phyloP scores from a whole-genome alignment of 495 filamentous ascomycete genomes.

The Penicillium lividum region DNA sequence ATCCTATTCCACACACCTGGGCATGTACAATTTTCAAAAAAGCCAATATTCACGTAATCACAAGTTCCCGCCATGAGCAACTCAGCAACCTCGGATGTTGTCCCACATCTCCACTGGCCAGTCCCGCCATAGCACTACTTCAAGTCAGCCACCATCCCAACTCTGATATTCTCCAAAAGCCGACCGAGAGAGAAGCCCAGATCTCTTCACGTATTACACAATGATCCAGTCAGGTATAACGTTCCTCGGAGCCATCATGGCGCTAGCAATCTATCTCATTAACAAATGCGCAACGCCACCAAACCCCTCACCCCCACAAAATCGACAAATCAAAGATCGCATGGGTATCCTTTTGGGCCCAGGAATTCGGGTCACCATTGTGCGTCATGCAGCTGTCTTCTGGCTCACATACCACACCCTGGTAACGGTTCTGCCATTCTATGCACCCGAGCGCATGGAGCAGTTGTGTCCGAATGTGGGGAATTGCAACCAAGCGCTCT shows the following conservation, averaged over 20 bases:
- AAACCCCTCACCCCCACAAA: slow-evolving; percentile 16
- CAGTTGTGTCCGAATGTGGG: neutral
- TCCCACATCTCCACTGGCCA: neutral
- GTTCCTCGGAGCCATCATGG: slow-evolving; percentile 15
- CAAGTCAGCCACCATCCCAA: neutral
- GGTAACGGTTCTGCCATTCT: neutral
- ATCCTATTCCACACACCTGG: no score
- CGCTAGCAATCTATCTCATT: slow-evolving; percentile 17
- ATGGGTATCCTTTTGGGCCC: slow-evolving; percentile 12
- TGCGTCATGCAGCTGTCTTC: neutral
- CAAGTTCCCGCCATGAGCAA: neutral
- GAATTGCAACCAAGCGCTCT: neutral
- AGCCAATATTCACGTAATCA: neutral
- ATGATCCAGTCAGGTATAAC: neutral
- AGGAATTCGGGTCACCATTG: neutral
- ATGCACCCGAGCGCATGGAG: neutral
- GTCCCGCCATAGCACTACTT: neutral
- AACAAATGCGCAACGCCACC: slow-evolving; percentile 23
- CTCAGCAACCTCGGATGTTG: neutral
- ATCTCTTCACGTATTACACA: neutral
- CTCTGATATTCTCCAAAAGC: neutral
- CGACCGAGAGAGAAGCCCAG: neutral
- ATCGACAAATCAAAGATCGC: slow-evolving; percentile 20
- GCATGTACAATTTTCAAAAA: no score
- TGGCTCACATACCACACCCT: neutral